Evolutionary conservation across 2,329 filamentous ascomycete genomes (phyloP).

Genomic region (Trichophyton schoenleinii): DNA sequence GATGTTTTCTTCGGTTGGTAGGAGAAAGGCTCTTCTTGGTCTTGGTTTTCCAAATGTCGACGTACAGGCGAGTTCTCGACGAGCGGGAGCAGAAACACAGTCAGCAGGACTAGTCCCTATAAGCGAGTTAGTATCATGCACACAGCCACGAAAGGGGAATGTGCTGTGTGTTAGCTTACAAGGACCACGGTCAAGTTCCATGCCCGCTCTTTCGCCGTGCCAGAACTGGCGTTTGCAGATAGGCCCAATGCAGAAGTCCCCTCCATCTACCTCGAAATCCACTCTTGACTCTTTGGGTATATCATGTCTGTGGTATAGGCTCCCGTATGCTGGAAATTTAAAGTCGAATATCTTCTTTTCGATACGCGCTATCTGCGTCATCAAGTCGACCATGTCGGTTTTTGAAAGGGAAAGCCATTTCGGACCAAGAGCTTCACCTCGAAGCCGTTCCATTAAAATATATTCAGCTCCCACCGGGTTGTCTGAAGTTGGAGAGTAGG

Average conservation of each 20-base stretch:
- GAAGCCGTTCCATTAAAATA: conserved; percentile 32
- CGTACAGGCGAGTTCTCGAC: conserved; percentile 7
- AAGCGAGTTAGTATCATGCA: no score
- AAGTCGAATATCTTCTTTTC: conserved; percentile 18
- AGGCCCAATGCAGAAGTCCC: conserved; percentile 20
- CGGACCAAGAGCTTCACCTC: conserved; percentile 22
- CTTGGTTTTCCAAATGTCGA: conserved; percentile 1
- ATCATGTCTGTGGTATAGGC: conserved; percentile 17
- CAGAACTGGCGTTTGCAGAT: conserved; percentile 21
- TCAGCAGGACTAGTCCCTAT: conserved; percentile 8
- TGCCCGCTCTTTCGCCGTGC: conserved; percentile 18
- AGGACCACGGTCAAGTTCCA: conserved; percentile 25
- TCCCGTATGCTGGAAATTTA: conserved; percentile 20
- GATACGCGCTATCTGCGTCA: conserved; percentile 12
- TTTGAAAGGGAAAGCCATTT: conserved; percentile 19
- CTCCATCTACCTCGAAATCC: conserved; percentile 12
- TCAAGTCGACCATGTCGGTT: conserved; percentile 20
- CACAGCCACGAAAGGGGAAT: no score
- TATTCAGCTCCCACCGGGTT: conserved; percentile 32
- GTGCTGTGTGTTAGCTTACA: conserved; percentile 17
- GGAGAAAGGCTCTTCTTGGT: conserved; percentile 8
- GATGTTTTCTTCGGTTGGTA: conserved; percentile 8
- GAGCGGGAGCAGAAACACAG: conserved; percentile 7
- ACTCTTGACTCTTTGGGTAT: conserved; percentile 12
- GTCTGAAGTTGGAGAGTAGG: conserved; percentile 23